Evolutionary conservation across 2,329 filamentous ascomycete species (phyloP), one percentile per base, ranked within the genome.

Genomic region (Ophiostoma sp.): DNA sequence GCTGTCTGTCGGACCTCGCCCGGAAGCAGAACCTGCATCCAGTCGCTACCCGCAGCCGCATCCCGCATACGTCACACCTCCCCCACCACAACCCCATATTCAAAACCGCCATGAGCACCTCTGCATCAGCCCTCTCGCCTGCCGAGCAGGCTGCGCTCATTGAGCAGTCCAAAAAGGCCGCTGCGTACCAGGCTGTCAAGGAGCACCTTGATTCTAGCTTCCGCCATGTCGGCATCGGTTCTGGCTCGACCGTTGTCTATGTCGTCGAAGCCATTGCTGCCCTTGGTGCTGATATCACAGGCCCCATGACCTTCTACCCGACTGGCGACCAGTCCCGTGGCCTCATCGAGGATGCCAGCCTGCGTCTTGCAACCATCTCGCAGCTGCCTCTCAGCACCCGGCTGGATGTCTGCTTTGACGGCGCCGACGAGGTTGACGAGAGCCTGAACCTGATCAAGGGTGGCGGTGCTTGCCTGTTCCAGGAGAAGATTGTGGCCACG

Each of bases 401-500:
- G 76, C 84, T 99, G 41, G 94, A 98, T 75, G 90, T 98, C 18
- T 91, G 91, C 65, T 99, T 99, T 76, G 95, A 99, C 76, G 95
- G 95, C 67, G 95, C 95, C 4, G 95, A 99, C 77, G 95, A 99
- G 81, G 93, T 99, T 44, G 95, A 99, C 76, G 88, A 92, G 64
- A 91, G 96, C 66, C 81, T 99, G 70, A 99, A 98, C 79, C 92
- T 94, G 76, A 98, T 99, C 81, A 98, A 98, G 82, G 95, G 95
- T 67, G 95, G 95, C 65, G 95, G 95, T 69, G 95, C 93, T n/a
- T 99, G 95, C 79, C 81, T 98, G 68, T 96, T 97, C 81, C 95
- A 98, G 79, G 95, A 99, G 81, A 99, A 99, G 82, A 83, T 99
- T 47, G 93, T 99, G 4, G 93, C 93, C 5, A 87, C 92, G 70